Base-by-base conservation (phyloP, 2,329 filamentous ascomycete species). In the Xenoacremonium recifei region DNA sequence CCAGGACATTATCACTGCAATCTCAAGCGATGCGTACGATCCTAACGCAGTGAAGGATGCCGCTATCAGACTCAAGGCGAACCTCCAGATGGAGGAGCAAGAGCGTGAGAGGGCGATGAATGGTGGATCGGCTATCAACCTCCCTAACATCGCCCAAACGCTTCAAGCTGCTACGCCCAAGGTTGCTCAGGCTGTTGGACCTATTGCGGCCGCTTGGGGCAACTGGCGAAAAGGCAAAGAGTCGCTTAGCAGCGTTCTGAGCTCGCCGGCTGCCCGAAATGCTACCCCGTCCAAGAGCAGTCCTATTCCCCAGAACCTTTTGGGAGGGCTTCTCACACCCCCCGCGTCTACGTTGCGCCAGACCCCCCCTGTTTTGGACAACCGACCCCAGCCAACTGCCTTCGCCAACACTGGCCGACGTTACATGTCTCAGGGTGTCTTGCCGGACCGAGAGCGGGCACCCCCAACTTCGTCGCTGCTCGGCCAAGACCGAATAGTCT, bases 1-100 rank as follows among this genome's bases (percentile, higher is more conserved):
- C 4, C 86, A 92, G 54, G 93, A 99, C 61, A 89, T 99, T 47
- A 92, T 97, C 61, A 77, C 77, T 37, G 84, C 87, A 5, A 75
- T 97, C 20, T 84, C 85, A 3, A 76, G 83, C 48, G 84, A 90
- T 4, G 72, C 76, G 19, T 93, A 88, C 61, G 85, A 97, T 63
- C 80, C 82, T 43, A 82, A 89, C 48, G 77, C 80, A 5, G 87
- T 96, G 50, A 88, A 87, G 56, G 91, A 97, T 61, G 90, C 91
- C 5, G 88, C 89, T 25, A 97, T 97, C 55, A 85, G 93, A 39
- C 83, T 99, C 47, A 89, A 89, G 62, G 89, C 93, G 12, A 96
- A 96, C 59, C 75, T 99, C 25, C 89, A 97, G 63, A 99, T 99
- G 93, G 92, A 99, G 65, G 88, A 95, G 62, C 89, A 96, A 63